Base-by-base conservation (phyloP, 2,329 filamentous ascomycete species). In the Sporothrix brunneoviolacea region DNA sequence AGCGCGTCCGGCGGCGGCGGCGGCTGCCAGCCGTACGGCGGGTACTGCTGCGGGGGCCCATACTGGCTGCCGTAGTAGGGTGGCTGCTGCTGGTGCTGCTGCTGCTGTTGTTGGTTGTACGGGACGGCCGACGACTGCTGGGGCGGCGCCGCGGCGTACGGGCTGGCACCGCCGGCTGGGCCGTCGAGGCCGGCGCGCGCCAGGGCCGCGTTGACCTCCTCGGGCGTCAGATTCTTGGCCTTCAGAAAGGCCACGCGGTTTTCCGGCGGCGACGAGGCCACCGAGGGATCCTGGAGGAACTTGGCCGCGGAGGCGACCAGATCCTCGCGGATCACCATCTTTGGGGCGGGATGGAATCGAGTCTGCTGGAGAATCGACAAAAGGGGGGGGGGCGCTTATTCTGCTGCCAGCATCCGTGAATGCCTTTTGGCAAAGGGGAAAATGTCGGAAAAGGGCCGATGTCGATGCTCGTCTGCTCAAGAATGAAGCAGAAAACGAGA, bases 211-310 rank as follows among this genome's bases (percentile, higher is more conserved):
- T 93, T 88, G 62, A 98, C 86, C 70, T 98, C 94, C 69, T 97
- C 91, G 66, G 93, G 87, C 1, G 91, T 97, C 49, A 98, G 78
- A 68, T 98, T 97, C 71, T 98, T 98, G 8, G 91, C 94, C 67
- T 91, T 88, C 18, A 98, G 77, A 61, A 98, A 98, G 8, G 90
- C 86, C 53, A 97, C 80, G 57, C 89, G 84, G 69, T 93, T 96
- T 63, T 97, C 93, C 55, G 95, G 72, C n/a, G 93, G 86, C 5
- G 93, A 91, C 9, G 83, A 82, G 33, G 89, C 82, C 59, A 98
- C 91, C 46, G 85, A 94, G 10, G 93, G 91, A 66, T 98, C 93
- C 71, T 94, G 89, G 54, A 98, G 82, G 69, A 98, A 89, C 91
- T 63, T 38, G 47, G n/a, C 84, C 65, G 88, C 91, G 64, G 90